Percentiles rank a stretch among this genome's conserved stretches.
Conservation (phyloP, 2,329 filamentous ascomycete species). For the Aspergillus fumigatus region DNA sequence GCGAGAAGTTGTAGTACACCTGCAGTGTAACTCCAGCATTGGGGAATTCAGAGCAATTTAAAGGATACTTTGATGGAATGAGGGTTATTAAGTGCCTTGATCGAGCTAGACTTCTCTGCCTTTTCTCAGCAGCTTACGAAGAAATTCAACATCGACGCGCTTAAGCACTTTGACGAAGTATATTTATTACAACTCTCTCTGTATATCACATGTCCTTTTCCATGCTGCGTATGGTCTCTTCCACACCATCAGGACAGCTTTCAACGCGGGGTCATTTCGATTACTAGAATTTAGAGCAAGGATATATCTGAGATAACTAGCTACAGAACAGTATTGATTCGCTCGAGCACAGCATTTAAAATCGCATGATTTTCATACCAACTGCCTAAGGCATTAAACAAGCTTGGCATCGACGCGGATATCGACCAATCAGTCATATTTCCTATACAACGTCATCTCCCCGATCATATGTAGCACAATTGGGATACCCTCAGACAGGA, state of each 20-base stretch:
- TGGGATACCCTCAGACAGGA: not conserved
- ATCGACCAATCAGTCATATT: slow-evolving; percentile 3
- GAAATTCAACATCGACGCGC: no score
- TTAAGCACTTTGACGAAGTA: not conserved
- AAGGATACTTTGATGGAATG: not conserved
- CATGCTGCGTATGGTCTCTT: not conserved
- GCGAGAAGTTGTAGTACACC: not conserved
- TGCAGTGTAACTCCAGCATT: not conserved
- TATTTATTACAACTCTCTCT: not conserved
- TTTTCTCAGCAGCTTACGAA: not conserved
- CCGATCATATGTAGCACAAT: slow-evolving; percentile 6
- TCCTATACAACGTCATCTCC: slow-evolving; percentile 21
- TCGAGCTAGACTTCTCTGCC: not conserved
- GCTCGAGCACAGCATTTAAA: not conserved
- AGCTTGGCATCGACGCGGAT: not conserved
- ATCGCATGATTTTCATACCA: not conserved
- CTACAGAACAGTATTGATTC: not conserved
- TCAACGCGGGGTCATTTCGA: not conserved
- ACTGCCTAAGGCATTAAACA: not conserved
- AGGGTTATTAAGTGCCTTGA: not conserved
- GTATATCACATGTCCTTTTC: not conserved
- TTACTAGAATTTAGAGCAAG: not conserved
- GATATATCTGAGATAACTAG: not conserved
- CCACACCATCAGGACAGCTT: not conserved
- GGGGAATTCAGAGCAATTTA: not conserved